phyloP scores from a whole-genome alignment of 1,139 yeast genomes.

The Hemisphaericaspora lyxosophila region DNA sequence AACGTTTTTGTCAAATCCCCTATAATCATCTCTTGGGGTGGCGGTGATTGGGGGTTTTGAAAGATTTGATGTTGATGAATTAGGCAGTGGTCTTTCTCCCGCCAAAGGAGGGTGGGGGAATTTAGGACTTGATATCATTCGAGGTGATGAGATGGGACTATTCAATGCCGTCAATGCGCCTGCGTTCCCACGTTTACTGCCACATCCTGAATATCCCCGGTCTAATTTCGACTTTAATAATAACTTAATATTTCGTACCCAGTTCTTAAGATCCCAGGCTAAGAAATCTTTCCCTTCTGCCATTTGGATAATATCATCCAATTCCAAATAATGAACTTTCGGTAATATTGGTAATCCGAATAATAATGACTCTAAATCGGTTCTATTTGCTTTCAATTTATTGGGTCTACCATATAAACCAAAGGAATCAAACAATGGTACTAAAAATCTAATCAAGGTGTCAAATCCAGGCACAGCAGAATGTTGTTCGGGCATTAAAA shows the following conservation, averaged over 20 bases:
- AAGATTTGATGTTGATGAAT: conserved; percentile 7
- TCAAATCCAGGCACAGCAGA: conserved; percentile 94
- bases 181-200: conserved; percentile 59
- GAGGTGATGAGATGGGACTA: conserved; percentile 22
- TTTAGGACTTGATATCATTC: conserved; percentile 4
- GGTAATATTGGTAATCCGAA: conserved; percentile 94
- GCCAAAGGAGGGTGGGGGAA: not conserved
- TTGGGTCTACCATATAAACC: conserved; percentile 89
- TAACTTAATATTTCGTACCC: conserved; percentile 67
- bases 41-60: conserved; percentile 8
- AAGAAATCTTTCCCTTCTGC: conserved; percentile 23
- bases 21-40: conserved; percentile 3
- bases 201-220: conserved; percentile 83
- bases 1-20: conserved; percentile 13
- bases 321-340: conserved; percentile 70
- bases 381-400: conserved; percentile 82
- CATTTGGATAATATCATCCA: conserved; percentile 29
- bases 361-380: conserved; percentile 72
- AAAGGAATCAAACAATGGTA: conserved; percentile 85
- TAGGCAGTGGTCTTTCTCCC: not conserved
- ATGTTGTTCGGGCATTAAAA: conserved; percentile 93
- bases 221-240: conserved; percentile 63
- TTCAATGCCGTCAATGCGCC: conserved; percentile 57
- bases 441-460: conserved; percentile 81
- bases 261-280: conserved; percentile 65